Evolutionary conservation across 2,329 filamentous ascomycete species (phyloP).

Genomic region (Colletotrichum shisoi): DNA sequence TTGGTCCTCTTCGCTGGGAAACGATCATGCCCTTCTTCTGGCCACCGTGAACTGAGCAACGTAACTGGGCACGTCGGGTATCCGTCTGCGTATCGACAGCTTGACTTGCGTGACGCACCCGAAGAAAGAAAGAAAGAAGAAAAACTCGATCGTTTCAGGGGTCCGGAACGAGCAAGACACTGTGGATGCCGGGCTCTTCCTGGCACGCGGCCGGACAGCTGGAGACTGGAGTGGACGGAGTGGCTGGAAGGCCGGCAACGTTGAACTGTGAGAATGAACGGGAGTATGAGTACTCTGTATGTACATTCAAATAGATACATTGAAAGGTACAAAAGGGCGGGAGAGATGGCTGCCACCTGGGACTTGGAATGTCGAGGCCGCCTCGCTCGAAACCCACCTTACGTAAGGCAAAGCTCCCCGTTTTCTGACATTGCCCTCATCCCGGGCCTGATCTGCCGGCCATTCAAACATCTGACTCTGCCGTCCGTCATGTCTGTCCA

Average conservation of each 20-base stretch:
- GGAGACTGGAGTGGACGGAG: not conserved
- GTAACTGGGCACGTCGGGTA: not conserved
- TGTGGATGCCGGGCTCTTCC: conserved; percentile 34
- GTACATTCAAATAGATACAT: conserved; percentile 16
- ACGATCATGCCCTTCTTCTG: conserved; percentile 17
- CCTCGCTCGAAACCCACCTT: conserved; percentile 22
- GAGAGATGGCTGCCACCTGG: conserved; percentile 19
- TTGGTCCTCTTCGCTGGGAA: not conserved
- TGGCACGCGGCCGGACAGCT: conserved; percentile 27
- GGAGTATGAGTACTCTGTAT: not conserved
- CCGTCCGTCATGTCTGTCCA: conserved; percentile 2
- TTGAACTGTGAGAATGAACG: conserved; percentile 15
- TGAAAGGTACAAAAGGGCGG: not conserved
- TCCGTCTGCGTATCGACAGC: conserved; percentile 2
- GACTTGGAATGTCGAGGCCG: conserved; percentile 12
- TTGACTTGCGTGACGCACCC: conserved; percentile 20
- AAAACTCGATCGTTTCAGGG: conserved; percentile 38
- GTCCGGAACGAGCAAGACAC: conserved; percentile 37
- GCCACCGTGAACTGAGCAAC: conserved; percentile 6
- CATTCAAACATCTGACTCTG: conserved; percentile 20
- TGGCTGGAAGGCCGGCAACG: conserved; percentile 24
- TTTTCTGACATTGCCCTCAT: conserved; percentile 16
- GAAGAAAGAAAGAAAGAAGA: conserved; percentile 27
- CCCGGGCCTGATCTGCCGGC: conserved; percentile 28
- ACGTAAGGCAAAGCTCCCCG: conserved; percentile 24